Conservation (phyloP, 2,329 filamentous ascomycete species). For the Magnaporthales sp. region DNA sequence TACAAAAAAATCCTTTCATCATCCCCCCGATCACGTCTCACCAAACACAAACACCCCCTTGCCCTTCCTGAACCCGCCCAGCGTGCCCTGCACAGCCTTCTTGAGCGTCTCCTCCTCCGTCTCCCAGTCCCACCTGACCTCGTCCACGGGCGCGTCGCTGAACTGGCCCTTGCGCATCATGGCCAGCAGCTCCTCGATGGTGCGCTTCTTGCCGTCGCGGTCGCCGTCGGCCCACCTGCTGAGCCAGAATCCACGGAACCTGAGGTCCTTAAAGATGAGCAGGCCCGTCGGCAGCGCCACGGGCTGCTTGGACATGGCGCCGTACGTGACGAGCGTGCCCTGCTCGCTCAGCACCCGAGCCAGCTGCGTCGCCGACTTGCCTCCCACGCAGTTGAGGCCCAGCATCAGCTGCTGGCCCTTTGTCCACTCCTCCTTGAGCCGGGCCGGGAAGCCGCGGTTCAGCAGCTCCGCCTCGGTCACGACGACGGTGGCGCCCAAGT, state of each 20-base stretch:
- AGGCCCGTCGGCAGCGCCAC: constrained; percentile 72
- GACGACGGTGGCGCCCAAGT: constrained; percentile 48
- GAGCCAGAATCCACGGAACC: constrained; percentile 91
- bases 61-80: constrained; percentile 75
- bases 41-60: constrained; percentile 86
- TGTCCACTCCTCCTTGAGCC: constrained; percentile 53
- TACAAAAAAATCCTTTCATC: background rate
- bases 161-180: constrained; percentile 70
- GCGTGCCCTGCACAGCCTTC: constrained; percentile 70
- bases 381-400: constrained; percentile 89
- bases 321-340: constrained; percentile 82
- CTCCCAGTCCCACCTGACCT: constrained; percentile 76
- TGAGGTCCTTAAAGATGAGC: constrained; percentile 87
- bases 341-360: constrained; percentile 63
- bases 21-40: constrained; percentile 34
- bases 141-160: constrained; percentile 71
- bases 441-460: constrained; percentile 51
- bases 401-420: constrained; percentile 64
- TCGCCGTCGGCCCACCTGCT: constrained; percentile 78
- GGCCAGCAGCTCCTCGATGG: constrained; percentile 76
- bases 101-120: constrained; percentile 62
- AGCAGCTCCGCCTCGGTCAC: constrained; percentile 48
- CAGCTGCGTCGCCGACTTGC: constrained; percentile 70
- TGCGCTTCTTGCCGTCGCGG: constrained; percentile 63
- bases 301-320: constrained; percentile 87